A percentile compares a stretch with the other conserved stretches of the same genome.
phyloP scores from a whole-genome alignment of 2,329 filamentous ascomycete species.

The Monosporascus sp. region DNA sequence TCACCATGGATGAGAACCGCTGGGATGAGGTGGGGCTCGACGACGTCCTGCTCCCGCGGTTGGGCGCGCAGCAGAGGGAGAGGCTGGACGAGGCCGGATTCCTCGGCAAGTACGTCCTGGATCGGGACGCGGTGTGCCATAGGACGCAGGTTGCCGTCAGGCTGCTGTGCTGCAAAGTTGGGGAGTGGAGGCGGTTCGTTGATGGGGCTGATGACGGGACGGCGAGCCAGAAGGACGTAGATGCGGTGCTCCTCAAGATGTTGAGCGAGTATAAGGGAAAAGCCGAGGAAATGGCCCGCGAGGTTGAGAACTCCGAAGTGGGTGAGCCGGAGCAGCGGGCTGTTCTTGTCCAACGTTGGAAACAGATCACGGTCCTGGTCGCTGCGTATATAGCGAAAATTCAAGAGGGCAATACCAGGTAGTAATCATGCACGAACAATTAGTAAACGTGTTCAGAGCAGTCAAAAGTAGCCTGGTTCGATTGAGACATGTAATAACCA shows the following conservation, averaged over 20 bases:
- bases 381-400: slow-evolving; percentile 31
- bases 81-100: slow-evolving; percentile 42
- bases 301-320: slow-evolving; percentile 19
- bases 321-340: slow-evolving; percentile 31
- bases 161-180: slow-evolving; percentile 30
- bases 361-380: slow-evolving; percentile 35
- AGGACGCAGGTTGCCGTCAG: slow-evolving; percentile 50
- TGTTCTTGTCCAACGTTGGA: slow-evolving; percentile 35
- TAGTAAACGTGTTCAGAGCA: no score
- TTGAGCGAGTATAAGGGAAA: slow-evolving; percentile 32
- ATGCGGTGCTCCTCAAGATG: slow-evolving; percentile 33
- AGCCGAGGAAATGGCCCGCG: slow-evolving; percentile 25
- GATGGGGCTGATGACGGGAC: slow-evolving; percentile 41
- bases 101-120: slow-evolving; percentile 46
- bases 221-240: slow-evolving; percentile 33
- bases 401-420: slow-evolving; percentile 2
- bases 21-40: slow-evolving; percentile 48
- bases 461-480: not conserved
- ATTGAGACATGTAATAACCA: not conserved
- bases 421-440: no score
- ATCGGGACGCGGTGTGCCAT: slow-evolving; percentile 46
- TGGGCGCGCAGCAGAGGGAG: slow-evolving; percentile 29
- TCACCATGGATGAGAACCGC: slow-evolving; percentile 40
- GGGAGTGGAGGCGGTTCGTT: slow-evolving; percentile 43
- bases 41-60: slow-evolving; percentile 36